Conservation (phyloP, 441 rosid genomes). For the Eruca vesicaria region DNA sequence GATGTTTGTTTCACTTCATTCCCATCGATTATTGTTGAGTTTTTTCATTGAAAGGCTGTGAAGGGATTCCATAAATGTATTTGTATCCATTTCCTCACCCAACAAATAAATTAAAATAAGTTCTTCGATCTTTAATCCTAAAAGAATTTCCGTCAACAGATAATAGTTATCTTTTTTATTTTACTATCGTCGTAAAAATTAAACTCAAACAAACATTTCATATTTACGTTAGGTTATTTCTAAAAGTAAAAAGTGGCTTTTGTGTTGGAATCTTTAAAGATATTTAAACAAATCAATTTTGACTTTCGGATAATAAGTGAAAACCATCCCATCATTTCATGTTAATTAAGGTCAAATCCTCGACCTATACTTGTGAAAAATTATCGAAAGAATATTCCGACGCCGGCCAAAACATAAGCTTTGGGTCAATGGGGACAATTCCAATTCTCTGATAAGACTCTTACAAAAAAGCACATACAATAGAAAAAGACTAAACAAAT, state of each 20-base stretch:
- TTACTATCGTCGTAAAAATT: neutral
- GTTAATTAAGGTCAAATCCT: constrained; percentile 8
- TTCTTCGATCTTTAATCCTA: too few relatives aligned
- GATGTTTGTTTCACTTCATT: neutral
- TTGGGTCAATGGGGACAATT: constrained; percentile 18
- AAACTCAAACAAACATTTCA: constrained; percentile 6
- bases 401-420: constrained; percentile 15
- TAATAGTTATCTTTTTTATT: too few relatives aligned
- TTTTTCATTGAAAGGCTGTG: neutral
- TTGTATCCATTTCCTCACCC: too few relatives aligned
- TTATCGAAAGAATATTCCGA: constrained; percentile 20
- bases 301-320: neutral
- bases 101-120: too few relatives aligned
- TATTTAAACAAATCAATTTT: neutral
- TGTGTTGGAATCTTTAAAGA: neutral
- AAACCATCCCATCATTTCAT: neutral
- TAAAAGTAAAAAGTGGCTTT: constrained; percentile 8
- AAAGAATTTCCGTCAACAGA: too few relatives aligned
- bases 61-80: neutral
- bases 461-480: neutral
- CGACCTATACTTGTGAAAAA: neutral
- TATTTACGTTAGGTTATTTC: constrained; percentile 16
- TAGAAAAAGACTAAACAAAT: constrained; percentile 9
- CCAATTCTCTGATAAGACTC: constrained; percentile 10
- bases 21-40: neutral